Base-by-base conservation (phyloP, 163 green algal species). In the Dunaliella salina region DNA sequence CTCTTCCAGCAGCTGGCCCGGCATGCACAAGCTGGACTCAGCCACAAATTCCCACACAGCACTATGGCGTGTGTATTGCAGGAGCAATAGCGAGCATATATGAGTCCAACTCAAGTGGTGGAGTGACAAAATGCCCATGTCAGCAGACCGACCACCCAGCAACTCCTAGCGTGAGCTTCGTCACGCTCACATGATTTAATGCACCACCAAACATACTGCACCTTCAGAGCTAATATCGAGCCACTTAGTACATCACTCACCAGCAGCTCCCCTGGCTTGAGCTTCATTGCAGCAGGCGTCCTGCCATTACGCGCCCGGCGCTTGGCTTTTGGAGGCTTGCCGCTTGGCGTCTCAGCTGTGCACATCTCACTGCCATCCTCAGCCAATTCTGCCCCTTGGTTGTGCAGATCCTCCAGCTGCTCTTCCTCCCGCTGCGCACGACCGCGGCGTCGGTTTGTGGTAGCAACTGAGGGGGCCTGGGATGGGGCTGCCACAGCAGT, bases 201-300 rank as follows among this genome's bases (percentile, higher is more conserved):
- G 25, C 12, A 33, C 11, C 71, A 17, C 71, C n/a, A n/a, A 50
- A 15, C 40, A 50, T 50, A 50, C 40, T 50, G 40, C 40, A 50
- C 40, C 40, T 50, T 50, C 3, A 15, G 40, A 50, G 3, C 3
- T 8, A 8, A n/a, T 3, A 50, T 79, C 13, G 67, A 12, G 8
- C 67, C 67, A n/a, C 25, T n/a, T 11, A 12, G 67, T 30, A 79
- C 3, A n/a, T 3, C 67, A n/a, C 29, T n/a, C 26, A n/a, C 26
- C 67, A 79, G 67, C 4, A 34, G 75, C 25, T 81, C 75, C 75
- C 29, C 75, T 13, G 32, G 20, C 20, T 45, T 57, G 15, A 75
- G 22, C 79, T 82, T 82, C 79, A 82, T 82, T 22, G 79, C 79
- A 46, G 79, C 79, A 11, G 79, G 79, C 12, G 79, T 82, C 30